Base-by-base conservation (phyloP, 2,329 filamentous ascomycete genomes). In the Arachnomyces sp. region DNA sequence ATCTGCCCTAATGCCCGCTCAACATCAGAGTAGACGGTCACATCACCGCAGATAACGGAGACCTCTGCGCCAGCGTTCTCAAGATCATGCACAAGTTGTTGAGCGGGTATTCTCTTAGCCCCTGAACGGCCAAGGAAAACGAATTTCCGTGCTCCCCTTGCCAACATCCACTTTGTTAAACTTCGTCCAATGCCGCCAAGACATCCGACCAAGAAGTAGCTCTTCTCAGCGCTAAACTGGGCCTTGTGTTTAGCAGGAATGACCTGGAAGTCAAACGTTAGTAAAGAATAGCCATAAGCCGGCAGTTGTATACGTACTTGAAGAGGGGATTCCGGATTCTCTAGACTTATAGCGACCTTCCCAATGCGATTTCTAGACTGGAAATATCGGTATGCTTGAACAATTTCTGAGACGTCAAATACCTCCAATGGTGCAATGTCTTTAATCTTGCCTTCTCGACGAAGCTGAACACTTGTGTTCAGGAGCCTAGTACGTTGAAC, bases 191-290 rank as follows among this genome's bases (percentile, higher is more conserved):
- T 41, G 3, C 64, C 61, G 18, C 53, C 54, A 1, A 65, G 42
- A 6, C 65, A 63, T 5, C 65, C 64, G 1, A 65, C 54, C n/a
- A 68, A 53, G 2, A 68, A 51, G 34, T 66, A 67, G 0, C 56
- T 48, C 1, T 34, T 50, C 31, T 61, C 48, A 1, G 39, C 11
- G 1, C 38, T 17, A 6, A 62, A 48, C 4, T 51, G 32, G 2
- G 35, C 30, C 29, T 20, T 54, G 45, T 35, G 16, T 17, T 20
- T 16, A 17, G 20, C 20, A 14, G 33, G 33, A 7, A 16, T 11
- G 11, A 35, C 33, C 12, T 16, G 33, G 33, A 17, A 16, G 33
- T 35, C 12, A 2, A 35, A 9, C 20, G 9, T 25, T 25, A 25
- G 20, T 9, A 25, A 25, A 5, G 20, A 25, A 9, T 25, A 25